Base-by-base conservation (phyloP, 176 grass and related monocot genomes). In the Lolium perenne region DNA sequence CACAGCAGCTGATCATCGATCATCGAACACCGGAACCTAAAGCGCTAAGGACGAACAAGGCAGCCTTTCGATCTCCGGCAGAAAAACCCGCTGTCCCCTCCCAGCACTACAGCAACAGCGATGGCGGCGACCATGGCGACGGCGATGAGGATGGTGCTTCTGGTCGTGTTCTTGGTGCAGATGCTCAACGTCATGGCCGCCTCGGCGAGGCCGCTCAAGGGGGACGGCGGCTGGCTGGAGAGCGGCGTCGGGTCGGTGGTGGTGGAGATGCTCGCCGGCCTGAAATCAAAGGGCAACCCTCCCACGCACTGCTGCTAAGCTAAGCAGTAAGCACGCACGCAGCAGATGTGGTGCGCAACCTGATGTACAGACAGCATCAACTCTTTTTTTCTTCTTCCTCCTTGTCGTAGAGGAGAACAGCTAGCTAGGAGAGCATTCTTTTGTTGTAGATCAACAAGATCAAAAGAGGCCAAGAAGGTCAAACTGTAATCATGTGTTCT, bases 271-370 rank as follows among this genome's bases (percentile, higher is more conserved):
- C 79, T 90, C 21, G 62, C 78, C 3, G 43, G 51, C 71, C 6
- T 86, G 26, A 86, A 86, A 20, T 82, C 83, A 0, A 8, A 62
- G 0, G 7, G 38, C 59, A 81, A 67, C 21, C 26, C 83, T 6
- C 61, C n/a, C 25, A 61, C 83, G 4, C 78, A 82, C 71, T 86
- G 88, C 83, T 86, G 88, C 78, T 70, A 26, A 35, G n/a, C n/a
- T n/a, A n/a, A n/a, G n/a, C n/a, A n/a, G 0, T 6, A 23, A 35
- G 20, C 54, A 35, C 26, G 63, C 26, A 2, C 7, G 53, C 2
- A 5, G 53, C 53, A 7, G 10, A 12, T 43, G 41, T 7, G 32
- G 32, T 35, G 32, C 32, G 32, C 32, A 3, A 3, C 32, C 32
- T 35, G 32, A 35, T 69, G 47, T 6, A 23, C 1, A 71, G n/a